Evolutionary conservation across 23 red algal species (phyloP).

Genomic region (Gracilaria caudata): DNA sequence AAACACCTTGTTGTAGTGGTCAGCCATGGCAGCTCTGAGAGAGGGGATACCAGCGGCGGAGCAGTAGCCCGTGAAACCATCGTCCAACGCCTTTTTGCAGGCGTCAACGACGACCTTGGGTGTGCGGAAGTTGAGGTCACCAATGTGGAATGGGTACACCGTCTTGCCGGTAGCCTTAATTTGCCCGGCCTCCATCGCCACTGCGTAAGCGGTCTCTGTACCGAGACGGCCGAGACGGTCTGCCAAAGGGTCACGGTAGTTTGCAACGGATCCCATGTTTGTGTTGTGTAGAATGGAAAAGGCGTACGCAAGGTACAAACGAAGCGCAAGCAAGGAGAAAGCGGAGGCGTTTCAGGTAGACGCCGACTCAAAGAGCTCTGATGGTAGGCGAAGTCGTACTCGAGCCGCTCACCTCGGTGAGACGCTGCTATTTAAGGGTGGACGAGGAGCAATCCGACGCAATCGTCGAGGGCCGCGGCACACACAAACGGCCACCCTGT

Average conservation of each 20-base stretch:
- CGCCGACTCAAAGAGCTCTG: too few relatives aligned
- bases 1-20: constrained; percentile 82
- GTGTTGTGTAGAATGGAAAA: background rate
- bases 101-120: constrained; percentile 69
- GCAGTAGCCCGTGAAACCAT: constrained; percentile 78
- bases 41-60: constrained; percentile 75
- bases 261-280: constrained; percentile 68
- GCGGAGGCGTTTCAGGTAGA: background rate
- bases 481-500: too few relatives aligned
- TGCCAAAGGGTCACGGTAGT: constrained; percentile 63
- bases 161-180: constrained; percentile 68
- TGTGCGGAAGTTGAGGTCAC: constrained; percentile 85
- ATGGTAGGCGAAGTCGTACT: too few relatives aligned
- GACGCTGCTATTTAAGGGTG: background rate
- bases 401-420: too few relatives aligned
- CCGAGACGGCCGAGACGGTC: constrained; percentile 72
- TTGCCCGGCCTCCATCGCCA: constrained; percentile 61
- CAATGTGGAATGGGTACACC: constrained; percentile 82
- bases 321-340: constrained; percentile 13
- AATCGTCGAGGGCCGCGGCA: too few relatives aligned
- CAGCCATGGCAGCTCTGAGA: constrained; percentile 58
- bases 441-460: background rate
- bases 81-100: constrained; percentile 79
- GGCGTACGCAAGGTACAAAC: background rate
- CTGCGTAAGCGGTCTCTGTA: constrained; percentile 77